Evolutionary conservation across 176 grass and related monocot genomes (phyloP), one percentile per base, ranked within the genome.

Genomic region (Chrysopogon serrulatus): DNA sequence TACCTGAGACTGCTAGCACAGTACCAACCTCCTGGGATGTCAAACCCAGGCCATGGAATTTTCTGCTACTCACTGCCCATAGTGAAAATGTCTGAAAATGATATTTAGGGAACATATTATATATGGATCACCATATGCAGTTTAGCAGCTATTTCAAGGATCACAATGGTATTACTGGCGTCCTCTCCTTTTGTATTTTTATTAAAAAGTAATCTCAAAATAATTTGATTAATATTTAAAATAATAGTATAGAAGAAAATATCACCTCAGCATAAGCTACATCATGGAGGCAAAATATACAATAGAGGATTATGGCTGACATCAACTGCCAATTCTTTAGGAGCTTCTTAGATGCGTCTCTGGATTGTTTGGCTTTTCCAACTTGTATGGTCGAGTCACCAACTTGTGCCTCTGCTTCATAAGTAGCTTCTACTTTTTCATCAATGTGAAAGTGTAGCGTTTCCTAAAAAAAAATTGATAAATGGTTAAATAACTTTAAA

Each of bases 51-150:
- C 91, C 91, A 10, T 67, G 82, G 23, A 79, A 93, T 76, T 79
- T 93, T 85, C 76, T 93, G 33, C 37, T 87, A 74, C 91, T 90
- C 67, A 93, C 88, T 57, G 91, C 82, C 91, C 88, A 93, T 13
- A 93, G 85, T 6, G 91, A 93, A 74, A 93, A 93, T 90, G 79
- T 90, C 91, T 93, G 79, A 71, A 86, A 33, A 79, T n/a, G 48
- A 4, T 64, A 87, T 57, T 74, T 74, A 19, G 6, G 77, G 14
- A 82, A 10, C 15, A 66, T 19, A 65, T 73, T 53, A 83, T n/a
- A n/a, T n/a, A n/a, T 30, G 66, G 66, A 34, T 19, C 31, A 1
- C 8, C 57, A 44, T 27, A 5, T 8, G 37, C 4, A 41, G 21
- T 18, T 65, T 36, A 36, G 17, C 12, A 47, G 8, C 18, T 6